Base-by-base conservation (phyloP, 495 filamentous ascomycete genomes). In the Tuber microsphaerosporum region DNA sequence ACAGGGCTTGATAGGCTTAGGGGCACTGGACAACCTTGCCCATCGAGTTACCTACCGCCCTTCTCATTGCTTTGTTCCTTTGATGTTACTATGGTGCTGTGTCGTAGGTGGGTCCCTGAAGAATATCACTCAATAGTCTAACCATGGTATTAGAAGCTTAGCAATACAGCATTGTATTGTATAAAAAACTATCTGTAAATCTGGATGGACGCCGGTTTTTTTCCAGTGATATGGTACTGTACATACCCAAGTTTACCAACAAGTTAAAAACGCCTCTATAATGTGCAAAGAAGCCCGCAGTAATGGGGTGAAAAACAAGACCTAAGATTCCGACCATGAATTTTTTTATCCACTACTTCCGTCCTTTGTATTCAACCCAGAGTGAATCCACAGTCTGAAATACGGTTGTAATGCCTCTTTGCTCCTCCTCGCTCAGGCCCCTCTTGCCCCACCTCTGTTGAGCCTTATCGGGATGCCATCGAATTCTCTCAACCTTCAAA, bases 401-500 rank as follows among this genome's bases (percentile, higher is more conserved):
- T 16, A 97, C 91, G 9, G 91, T 91, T 19, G 94, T 99, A 22
- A 98, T 92, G 71, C 88, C 88, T 84, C 91, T 91, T 83, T 96
- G 87, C 2, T 90, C 89, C 3, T 86, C 84, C 26, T 91, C 89
- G 69, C 92, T 90, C 65, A 92, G 85, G 8, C 88, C 86, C 74
- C 87, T 84, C 0, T 87, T 89, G 2, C 93, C 92, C 79, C 94
- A 90, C 70, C 90, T 88, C 85, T 98, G 96, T 86, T 97, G 93
- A 45, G 98, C 92, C 87, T 98, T 99, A 84, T 99, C 95, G 16
- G 95, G 95, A 88, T 99, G 95, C 95, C 95, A 99, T 16, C 93
- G 86, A 16, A 98, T 89, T 51, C 95, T 88, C 85, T 99, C 95
- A 26, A 87, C 83, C 84, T 97, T 98, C 51, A 99, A 85, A 42